Conservation (phyloP, 2,329 filamentous ascomycete species). For the Paecilomyces variotii region DNA sequence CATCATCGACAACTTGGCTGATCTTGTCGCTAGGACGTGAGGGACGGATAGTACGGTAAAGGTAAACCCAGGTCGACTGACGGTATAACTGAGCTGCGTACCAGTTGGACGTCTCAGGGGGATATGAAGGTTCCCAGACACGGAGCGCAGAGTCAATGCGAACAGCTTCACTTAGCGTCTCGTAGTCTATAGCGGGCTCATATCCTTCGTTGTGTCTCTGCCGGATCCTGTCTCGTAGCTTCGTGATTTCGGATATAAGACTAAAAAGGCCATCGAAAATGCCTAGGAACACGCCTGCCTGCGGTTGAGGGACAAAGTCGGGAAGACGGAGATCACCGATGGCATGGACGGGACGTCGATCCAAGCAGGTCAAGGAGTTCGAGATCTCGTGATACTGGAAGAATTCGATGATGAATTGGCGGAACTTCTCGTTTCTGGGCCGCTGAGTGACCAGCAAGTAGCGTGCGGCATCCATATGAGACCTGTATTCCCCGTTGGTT, state of each 20-base stretch:
- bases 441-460: constrained; percentile 56
- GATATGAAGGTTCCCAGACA: constrained; percentile 60
- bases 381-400: constrained; percentile 72
- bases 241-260: constrained; percentile 70
- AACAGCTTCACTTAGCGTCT: constrained; percentile 62
- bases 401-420: constrained; percentile 64
- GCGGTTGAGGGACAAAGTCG: constrained; percentile 46
- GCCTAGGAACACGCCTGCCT: constrained; percentile 60
- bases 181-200: constrained; percentile 65
- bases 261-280: constrained; percentile 75
- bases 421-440: constrained; percentile 60
- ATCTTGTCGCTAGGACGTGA: constrained; percentile 50
- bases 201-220: constrained; percentile 53
- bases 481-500: constrained; percentile 62
- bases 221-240: constrained; percentile 66
- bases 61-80: constrained; percentile 56
- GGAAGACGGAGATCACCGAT: constrained; percentile 47
- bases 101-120: constrained; percentile 45
- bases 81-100: constrained; percentile 52
- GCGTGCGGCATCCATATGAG: constrained; percentile 70
- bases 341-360: constrained; percentile 45
- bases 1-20: constrained; percentile 50
- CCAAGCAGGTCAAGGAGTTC: constrained; percentile 49
- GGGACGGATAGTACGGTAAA: constrained; percentile 53
- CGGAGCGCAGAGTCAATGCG: constrained; percentile 68